These are phyloP conservation scores for Ottelia alismoides DNA, from an alignment of 106 monocot genomes.

Conservation along the genomic window DNA sequence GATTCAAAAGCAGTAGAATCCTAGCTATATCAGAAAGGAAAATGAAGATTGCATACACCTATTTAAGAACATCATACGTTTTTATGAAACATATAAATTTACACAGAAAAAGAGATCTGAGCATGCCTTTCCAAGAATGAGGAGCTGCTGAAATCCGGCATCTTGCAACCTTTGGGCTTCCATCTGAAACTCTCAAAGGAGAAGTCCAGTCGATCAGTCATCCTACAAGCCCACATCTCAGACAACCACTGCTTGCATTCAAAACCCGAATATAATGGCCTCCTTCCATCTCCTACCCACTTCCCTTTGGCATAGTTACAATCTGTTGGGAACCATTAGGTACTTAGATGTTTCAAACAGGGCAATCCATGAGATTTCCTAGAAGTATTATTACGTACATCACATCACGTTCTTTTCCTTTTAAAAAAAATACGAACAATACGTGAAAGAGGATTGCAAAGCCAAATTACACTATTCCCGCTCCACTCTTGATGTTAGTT, in stretches of 20 bases:
- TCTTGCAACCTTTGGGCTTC: slow-evolving; percentile 57
- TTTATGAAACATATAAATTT: neutral
- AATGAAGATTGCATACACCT: no score
- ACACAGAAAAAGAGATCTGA: no score
- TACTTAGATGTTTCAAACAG: no score
- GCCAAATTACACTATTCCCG: no score
- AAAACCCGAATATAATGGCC: slow-evolving; percentile 22
- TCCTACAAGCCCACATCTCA: slow-evolving; percentile 44
- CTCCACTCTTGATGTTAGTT: no score
- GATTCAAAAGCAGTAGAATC: neutral
- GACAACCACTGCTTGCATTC: slow-evolving; percentile 24
- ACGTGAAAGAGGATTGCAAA: no score
- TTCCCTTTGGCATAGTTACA: slow-evolving; percentile 22
- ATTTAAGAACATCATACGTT: no score
- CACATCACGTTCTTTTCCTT: no score
- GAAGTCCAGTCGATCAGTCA: slow-evolving; percentile 57
- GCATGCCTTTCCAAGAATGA: slow-evolving; percentile 46
- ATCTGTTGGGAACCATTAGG: slow-evolving; percentile 10
- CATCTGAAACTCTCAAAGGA: slow-evolving; percentile 67
- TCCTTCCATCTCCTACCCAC: slow-evolving; percentile 10
- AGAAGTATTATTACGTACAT: no score
- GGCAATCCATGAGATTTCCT: no score
- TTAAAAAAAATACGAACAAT: no score
- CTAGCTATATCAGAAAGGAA: no score
- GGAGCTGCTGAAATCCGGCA: slow-evolving; percentile 58